A percentile compares a stretch with the other conserved stretches of the same genome.
Conservation (phyloP, 345 rosid species). For the Hypericum androsaemum region DNA sequence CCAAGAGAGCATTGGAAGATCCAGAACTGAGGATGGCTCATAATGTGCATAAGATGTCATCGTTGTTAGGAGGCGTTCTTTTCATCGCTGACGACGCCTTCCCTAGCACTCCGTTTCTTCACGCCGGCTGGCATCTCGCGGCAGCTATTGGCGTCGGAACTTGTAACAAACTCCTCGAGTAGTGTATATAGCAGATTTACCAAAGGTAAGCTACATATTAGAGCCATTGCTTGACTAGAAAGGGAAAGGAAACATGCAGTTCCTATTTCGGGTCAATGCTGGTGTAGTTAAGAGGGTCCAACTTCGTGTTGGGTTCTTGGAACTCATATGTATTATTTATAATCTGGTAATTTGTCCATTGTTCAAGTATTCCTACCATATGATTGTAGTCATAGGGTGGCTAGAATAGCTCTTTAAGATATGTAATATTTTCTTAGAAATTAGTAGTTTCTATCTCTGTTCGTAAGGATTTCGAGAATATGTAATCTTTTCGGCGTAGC, state of each 20-base stretch:
- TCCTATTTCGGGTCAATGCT: too few species aligned
- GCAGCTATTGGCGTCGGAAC: conserved; percentile 91
- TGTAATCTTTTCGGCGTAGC: too few species aligned
- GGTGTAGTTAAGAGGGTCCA: too few species aligned
- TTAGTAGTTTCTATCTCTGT: too few species aligned
- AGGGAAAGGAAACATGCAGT: conserved; percentile 6
- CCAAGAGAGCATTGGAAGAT: conserved; percentile 61
- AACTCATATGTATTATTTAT: too few species aligned
- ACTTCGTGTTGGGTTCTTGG: too few species aligned
- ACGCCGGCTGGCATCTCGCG: conserved; percentile 97
- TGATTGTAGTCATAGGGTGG: too few species aligned
- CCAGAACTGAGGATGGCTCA: conserved; percentile 72
- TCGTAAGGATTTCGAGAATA: too few species aligned
- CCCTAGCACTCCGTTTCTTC: conserved; percentile 64
- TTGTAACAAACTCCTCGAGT: conserved; percentile 85
- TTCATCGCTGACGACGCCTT: conserved; percentile 87
- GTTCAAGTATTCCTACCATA: too few species aligned
- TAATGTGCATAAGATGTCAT: conserved; percentile 78
- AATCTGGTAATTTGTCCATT: too few species aligned
- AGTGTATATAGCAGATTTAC: conserved; percentile 14
- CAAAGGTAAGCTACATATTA: conserved; percentile 3
- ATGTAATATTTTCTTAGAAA: too few species aligned
- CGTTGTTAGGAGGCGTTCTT: conserved; percentile 65
- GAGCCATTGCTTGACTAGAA: not conserved
- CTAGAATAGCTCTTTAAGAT: too few species aligned